Evolutionary conservation across 306 rosid species (phyloP).

Genomic region (apple (Malus domestica)): DNA sequence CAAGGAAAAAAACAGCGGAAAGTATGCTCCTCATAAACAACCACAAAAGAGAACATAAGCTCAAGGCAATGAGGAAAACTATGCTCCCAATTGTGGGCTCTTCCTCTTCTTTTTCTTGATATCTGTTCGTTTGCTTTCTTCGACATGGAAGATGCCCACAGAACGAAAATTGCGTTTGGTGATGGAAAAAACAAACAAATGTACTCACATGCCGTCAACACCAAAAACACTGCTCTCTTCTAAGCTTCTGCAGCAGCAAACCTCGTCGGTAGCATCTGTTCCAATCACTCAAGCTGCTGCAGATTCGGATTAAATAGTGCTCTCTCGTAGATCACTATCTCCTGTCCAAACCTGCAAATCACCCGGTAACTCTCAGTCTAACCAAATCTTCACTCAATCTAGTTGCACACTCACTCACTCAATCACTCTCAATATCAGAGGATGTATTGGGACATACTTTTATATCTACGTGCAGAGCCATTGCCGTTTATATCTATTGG

Average conservation of each 20-base stretch:
- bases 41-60: constrained; percentile 23
- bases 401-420: neutral
- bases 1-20: neutral
- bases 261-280: constrained; percentile 22
- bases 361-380: neutral
- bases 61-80: constrained; percentile 23
- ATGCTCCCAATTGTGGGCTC: constrained; percentile 24
- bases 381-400: neutral
- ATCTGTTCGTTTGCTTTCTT: constrained; percentile 13
- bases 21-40: neutral
- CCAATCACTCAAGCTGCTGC: constrained; percentile 32
- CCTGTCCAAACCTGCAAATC: constrained; percentile 57
- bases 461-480: constrained; percentile 44
- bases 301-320: constrained; percentile 6
- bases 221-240: constrained; percentile 26
- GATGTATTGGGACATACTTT: constrained; percentile 32
- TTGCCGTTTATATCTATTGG: constrained; percentile 58
- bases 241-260: constrained; percentile 30
- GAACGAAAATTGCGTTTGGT: constrained; percentile 34
- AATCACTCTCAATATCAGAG: neutral
- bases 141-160: constrained; percentile 29
- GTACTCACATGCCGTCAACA: constrained; percentile 40
- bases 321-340: constrained; percentile 37
- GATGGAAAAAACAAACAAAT: constrained; percentile 37
- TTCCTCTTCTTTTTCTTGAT: constrained; percentile 1